Conservation (phyloP, 164 flowering plant species). For the Magnolia sinica region DNA sequence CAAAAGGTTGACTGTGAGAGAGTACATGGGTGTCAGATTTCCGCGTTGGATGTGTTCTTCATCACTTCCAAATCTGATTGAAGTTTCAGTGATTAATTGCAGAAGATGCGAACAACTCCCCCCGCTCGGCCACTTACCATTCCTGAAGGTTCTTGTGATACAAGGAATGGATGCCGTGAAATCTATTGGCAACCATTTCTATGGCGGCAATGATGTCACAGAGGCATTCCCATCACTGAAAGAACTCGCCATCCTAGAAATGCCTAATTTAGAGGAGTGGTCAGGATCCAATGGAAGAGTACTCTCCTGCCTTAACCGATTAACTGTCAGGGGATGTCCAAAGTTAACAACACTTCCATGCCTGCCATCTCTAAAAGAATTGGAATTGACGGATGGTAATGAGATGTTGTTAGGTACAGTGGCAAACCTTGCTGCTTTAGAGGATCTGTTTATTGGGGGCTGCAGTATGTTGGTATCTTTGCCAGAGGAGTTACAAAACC, state of each 20-base stretch:
- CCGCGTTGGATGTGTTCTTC: slow-evolving; percentile 20
- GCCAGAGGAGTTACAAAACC: slow-evolving; percentile 2
- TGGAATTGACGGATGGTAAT: background rate
- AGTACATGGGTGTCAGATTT: slow-evolving; percentile 17
- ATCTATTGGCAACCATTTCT: background rate
- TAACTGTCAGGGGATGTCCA: slow-evolving; percentile 13
- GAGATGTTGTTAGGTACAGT: background rate
- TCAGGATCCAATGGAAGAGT: background rate
- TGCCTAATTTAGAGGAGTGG: slow-evolving; percentile 19
- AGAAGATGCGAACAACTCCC: background rate
- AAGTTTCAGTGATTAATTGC: slow-evolving; percentile 2
- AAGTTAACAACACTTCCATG: slow-evolving; percentile 7
- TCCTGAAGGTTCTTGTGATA: background rate
- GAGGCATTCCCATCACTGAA: slow-evolving; percentile 8
- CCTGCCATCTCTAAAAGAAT: slow-evolving; percentile 1
- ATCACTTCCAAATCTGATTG: slow-evolving; percentile 6
- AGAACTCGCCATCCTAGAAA: background rate
- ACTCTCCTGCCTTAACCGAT: slow-evolving; percentile 5
- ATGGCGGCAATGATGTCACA: background rate
- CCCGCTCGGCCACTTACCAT: background rate
- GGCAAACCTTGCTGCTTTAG: slow-evolving; percentile 11
- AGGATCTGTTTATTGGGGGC: slow-evolving; percentile 8
- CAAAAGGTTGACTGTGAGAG: slow-evolving; percentile 12
- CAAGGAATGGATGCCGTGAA: background rate
- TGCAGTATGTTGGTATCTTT: slow-evolving; percentile 10